Evolutionary conservation across 1,284 basidiomycete species (phyloP).

Genomic region (Jaminaea rosea): DNA sequence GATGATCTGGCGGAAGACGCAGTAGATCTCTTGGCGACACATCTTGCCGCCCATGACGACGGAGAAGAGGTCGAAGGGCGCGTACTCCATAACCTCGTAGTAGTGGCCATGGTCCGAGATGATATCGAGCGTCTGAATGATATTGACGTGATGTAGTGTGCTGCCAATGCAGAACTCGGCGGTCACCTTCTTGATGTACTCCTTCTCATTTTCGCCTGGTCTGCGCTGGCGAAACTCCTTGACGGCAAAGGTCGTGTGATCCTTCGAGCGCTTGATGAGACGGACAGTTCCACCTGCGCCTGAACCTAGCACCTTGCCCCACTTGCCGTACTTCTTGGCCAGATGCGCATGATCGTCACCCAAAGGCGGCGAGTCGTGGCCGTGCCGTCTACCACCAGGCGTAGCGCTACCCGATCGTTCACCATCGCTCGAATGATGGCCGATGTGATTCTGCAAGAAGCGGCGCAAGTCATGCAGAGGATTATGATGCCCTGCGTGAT

Average conservation of each 20-base stretch:
- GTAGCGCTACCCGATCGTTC: slow-evolving; percentile 21
- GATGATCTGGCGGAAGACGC: slow-evolving; percentile 96
- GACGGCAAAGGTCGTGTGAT: slow-evolving; percentile 72
- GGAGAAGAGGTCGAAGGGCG: slow-evolving; percentile 93
- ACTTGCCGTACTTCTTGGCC: slow-evolving; percentile 97
- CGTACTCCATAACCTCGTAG: slow-evolving; percentile 83
- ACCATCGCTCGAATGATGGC: slow-evolving; percentile 31
- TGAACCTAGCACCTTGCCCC: slow-evolving; percentile 87
- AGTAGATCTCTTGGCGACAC: slow-evolving; percentile 95
- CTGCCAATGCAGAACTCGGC: slow-evolving; percentile 97
- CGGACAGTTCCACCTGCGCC: slow-evolving; percentile 96
- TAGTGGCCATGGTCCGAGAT: slow-evolving; percentile 95
- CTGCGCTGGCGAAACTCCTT: slow-evolving; percentile 92
- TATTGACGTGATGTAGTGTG: slow-evolving; percentile 72
- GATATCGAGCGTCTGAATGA: slow-evolving; percentile 97
- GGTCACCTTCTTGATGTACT: slow-evolving; percentile 98
- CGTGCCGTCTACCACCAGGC: slow-evolving; percentile 25
- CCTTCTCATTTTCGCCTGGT: slow-evolving; percentile 78
- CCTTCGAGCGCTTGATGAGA: slow-evolving; percentile 68
- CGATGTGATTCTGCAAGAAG: slow-evolving; percentile 39
- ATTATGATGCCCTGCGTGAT: slow-evolving; percentile 20
- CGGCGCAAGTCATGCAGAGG: slow-evolving; percentile 26
- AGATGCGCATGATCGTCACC: slow-evolving; percentile 67
- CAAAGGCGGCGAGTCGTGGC: slow-evolving; percentile 46
- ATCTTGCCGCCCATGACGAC: slow-evolving; percentile 99